Evolutionary conservation across 2,329 filamentous ascomycete genomes (phyloP).

Genomic region (Hymenoscyphus albidus): DNA sequence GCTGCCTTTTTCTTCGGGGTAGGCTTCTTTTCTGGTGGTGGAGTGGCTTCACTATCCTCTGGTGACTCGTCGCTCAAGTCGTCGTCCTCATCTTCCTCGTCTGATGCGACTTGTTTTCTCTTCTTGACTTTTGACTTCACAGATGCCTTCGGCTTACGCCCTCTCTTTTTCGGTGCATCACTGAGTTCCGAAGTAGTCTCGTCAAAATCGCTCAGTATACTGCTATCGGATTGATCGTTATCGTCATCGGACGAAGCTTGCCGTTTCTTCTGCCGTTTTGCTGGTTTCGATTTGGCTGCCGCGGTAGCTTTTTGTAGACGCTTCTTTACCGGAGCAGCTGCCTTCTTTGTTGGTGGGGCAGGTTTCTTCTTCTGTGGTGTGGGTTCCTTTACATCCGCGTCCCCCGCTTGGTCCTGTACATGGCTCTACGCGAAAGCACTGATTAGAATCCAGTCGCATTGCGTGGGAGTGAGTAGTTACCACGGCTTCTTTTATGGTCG

Average conservation of each 20-base stretch:
- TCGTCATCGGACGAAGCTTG: slow-evolving; percentile 13
- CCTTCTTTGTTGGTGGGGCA: slow-evolving; percentile 9
- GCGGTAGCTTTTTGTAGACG: slow-evolving; percentile 35
- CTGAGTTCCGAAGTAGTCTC: slow-evolving; percentile 20
- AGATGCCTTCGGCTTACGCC: slow-evolving; percentile 21
- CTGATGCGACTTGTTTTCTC: slow-evolving; percentile 25
- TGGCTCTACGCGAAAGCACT: background rate
- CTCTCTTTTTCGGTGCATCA: slow-evolving; percentile 37
- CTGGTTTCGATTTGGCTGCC: slow-evolving; percentile 37
- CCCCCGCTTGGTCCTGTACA: slow-evolving; percentile 9
- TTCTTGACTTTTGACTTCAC: slow-evolving; percentile 28
- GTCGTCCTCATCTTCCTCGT: slow-evolving; percentile 24
- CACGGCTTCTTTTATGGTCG: slow-evolving; percentile 48
- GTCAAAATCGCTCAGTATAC: slow-evolving; percentile 17
- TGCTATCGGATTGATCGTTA: slow-evolving; percentile 13
- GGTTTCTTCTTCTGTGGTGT: slow-evolving; percentile 12
- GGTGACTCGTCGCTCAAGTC: slow-evolving; percentile 16
- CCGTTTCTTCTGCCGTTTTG: slow-evolving; percentile 27
- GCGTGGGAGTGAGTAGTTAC: slow-evolving; percentile 38
- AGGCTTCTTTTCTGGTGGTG: slow-evolving; percentile 17
- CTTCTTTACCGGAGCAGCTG: slow-evolving; percentile 44
- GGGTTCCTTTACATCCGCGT: slow-evolving; percentile 12
- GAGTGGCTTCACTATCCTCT: slow-evolving; percentile 14
- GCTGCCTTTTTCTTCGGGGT: slow-evolving; percentile 17
- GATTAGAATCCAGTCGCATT: background rate